These are phyloP conservation scores for Populus hybrid DNA, from an alignment of 441 rosid genomes.

Conservation along the genomic window DNA sequence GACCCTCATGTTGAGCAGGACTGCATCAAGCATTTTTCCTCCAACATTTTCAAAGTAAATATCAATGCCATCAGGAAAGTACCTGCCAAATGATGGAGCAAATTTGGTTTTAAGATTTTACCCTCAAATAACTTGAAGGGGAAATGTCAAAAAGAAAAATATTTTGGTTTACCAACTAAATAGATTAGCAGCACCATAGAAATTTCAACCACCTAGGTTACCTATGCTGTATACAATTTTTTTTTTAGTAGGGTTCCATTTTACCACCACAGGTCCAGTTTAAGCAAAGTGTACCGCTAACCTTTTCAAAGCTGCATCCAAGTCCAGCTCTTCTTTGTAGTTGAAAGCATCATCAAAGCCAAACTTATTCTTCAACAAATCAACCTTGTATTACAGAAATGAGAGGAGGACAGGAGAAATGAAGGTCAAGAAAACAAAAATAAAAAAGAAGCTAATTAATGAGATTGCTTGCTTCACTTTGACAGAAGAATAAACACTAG, in stretches of 20 bases:
- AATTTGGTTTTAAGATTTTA: not conserved
- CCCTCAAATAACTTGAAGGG: not conserved
- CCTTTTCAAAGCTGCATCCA: constrained; percentile 67
- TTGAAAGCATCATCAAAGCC: constrained; percentile 45
- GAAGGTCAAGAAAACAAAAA: not conserved
- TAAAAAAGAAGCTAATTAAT: not conserved
- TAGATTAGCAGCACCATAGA: not conserved
- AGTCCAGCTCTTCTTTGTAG: constrained; percentile 41
- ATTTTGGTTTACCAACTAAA: not conserved
- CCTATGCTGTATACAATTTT: not conserved
- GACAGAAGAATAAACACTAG: not conserved
- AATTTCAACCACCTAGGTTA: not conserved
- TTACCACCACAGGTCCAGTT: not conserved
- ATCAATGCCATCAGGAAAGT: not conserved
- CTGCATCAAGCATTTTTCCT: not conserved
- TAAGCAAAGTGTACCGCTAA: constrained; percentile 9
- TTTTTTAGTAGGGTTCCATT: not conserved
- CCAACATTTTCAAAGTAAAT: not conserved
- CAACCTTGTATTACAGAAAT: constrained; percentile 37
- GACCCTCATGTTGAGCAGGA: not conserved
- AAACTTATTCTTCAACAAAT: constrained; percentile 52
- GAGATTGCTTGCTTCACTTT: not conserved
- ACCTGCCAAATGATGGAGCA: not conserved
- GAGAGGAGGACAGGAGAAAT: not conserved
- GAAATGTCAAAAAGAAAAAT: not conserved